Percentiles rank a stretch among this genome's conserved stretches.
Conservation (phyloP, 257 asterid genomes). For the Eucommia ulmoides region DNA sequence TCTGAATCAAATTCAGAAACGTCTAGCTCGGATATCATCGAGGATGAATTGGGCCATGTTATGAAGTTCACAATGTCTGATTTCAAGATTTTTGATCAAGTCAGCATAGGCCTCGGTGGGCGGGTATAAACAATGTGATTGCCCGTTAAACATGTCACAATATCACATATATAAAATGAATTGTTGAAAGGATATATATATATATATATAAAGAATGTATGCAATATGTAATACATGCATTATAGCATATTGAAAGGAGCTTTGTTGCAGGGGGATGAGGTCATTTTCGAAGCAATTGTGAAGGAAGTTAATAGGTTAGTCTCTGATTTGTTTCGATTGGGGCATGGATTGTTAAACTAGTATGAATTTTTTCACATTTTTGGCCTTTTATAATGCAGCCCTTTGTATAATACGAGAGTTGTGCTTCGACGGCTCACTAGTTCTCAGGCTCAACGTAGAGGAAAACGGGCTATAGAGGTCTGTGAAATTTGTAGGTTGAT, state of each 20-base stretch:
- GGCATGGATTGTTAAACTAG: background rate
- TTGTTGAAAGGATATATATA: no score
- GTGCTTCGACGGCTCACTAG: conserved; percentile 62
- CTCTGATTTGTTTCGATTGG: conserved; percentile 7
- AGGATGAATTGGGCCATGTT: conserved; percentile 72
- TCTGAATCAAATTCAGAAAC: conserved; percentile 25
- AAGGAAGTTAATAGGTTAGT: conserved; percentile 62
- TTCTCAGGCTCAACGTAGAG: conserved; percentile 82
- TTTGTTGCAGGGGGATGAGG: conserved; percentile 62
- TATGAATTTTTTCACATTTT: conserved; percentile 8
- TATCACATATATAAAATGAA: background rate
- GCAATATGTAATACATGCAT: no score
- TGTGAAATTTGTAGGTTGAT: conserved; percentile 2
- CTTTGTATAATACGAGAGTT: conserved; percentile 60
- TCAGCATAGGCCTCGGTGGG: conserved; percentile 72
- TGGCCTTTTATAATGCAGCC: conserved; percentile 50
- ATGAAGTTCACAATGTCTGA: conserved; percentile 79
- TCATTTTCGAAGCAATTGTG: conserved; percentile 74
- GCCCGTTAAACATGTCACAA: background rate
- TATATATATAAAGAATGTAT: no score
- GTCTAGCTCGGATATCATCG: conserved; percentile 19
- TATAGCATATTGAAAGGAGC: background rate
- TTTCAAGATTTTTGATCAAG: conserved; percentile 58
- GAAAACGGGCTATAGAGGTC: conserved; percentile 87
- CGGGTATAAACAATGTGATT: conserved; percentile 28